phyloP scores from a whole-genome alignment of 2,329 filamentous ascomycete species.

The Calonectria multiphialidica region DNA sequence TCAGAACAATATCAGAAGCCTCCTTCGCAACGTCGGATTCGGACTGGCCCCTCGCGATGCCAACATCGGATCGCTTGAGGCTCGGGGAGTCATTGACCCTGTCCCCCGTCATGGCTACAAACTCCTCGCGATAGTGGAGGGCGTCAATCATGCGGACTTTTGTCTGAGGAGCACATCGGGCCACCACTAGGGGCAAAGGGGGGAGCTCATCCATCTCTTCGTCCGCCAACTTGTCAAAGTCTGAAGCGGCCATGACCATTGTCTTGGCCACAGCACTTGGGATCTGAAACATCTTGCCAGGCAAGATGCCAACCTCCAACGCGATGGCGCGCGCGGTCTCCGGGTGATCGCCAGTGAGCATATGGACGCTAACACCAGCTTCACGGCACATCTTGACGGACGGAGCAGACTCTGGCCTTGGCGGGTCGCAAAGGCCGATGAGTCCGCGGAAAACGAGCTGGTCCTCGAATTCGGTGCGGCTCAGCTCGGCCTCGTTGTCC shows the following conservation, averaged over 20 bases:
- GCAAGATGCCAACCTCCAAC: slow-evolving; percentile 72
- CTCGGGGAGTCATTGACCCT: slow-evolving; percentile 79
- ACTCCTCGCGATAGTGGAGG: slow-evolving; percentile 73
- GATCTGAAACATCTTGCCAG: slow-evolving; percentile 61
- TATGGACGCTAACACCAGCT: slow-evolving; percentile 74
- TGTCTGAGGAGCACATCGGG: slow-evolving; percentile 76
- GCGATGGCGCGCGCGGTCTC: slow-evolving; percentile 75
- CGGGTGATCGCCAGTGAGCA: slow-evolving; percentile 78
- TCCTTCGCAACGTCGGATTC: slow-evolving; percentile 80
- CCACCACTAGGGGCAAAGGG: slow-evolving; percentile 75
- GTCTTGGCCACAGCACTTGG: slow-evolving; percentile 66
- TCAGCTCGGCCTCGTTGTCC: slow-evolving; percentile 55
- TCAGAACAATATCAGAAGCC: slow-evolving; percentile 75
- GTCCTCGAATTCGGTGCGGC: slow-evolving; percentile 69
- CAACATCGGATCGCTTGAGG: slow-evolving; percentile 76
- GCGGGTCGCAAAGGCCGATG: slow-evolving; percentile 80
- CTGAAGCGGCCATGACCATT: slow-evolving; percentile 75
- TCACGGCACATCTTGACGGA: slow-evolving; percentile 69
- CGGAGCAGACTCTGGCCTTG: slow-evolving; percentile 73
- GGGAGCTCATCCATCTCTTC: slow-evolving; percentile 73
- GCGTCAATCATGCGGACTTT: slow-evolving; percentile 84
- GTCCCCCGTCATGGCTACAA: slow-evolving; percentile 79
- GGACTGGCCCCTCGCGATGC: slow-evolving; percentile 77
- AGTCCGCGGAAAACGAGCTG: slow-evolving; percentile 76
- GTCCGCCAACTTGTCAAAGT: slow-evolving; percentile 76